A percentile compares a stretch with the other conserved stretches of the same genome.
Conservation (phyloP, 257 asterid species). For the Marsdenia floribunda region DNA sequence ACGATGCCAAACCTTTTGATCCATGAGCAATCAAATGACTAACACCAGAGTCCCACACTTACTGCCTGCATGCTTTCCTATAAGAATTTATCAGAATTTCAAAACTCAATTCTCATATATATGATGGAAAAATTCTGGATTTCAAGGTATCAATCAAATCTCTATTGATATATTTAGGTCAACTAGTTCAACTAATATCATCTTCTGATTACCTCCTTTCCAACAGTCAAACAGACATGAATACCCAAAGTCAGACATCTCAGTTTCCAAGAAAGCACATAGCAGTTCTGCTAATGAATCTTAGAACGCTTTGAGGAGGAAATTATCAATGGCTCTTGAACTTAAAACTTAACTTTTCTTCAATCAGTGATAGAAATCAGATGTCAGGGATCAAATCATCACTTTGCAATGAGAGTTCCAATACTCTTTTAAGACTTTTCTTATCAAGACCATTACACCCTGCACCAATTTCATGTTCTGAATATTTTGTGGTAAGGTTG, state of each 20-base stretch:
- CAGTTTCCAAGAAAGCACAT: background rate
- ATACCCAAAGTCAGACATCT: background rate
- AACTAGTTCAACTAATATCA: background rate
- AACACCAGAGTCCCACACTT: background rate
- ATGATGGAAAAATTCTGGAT: background rate
- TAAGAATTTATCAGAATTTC: background rate
- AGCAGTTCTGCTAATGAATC: background rate
- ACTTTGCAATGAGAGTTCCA: background rate
- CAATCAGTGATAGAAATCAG: background rate
- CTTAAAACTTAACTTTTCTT: background rate
- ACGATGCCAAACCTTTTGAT: background rate
- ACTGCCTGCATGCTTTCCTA: background rate
- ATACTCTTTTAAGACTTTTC: background rate
- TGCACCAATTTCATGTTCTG: background rate
- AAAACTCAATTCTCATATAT: background rate
- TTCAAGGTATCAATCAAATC: background rate
- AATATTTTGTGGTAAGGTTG: background rate
- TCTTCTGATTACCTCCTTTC: background rate
- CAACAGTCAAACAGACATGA: background rate
- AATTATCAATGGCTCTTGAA: background rate
- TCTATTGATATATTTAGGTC: background rate
- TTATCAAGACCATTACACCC: background rate
- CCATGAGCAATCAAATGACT: background rate
- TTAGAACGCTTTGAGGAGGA: background rate
- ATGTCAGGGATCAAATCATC: background rate